Base-by-base conservation (phyloP, 371 early-diverging fungal genomes). In the Zychaea mexicana region DNA sequence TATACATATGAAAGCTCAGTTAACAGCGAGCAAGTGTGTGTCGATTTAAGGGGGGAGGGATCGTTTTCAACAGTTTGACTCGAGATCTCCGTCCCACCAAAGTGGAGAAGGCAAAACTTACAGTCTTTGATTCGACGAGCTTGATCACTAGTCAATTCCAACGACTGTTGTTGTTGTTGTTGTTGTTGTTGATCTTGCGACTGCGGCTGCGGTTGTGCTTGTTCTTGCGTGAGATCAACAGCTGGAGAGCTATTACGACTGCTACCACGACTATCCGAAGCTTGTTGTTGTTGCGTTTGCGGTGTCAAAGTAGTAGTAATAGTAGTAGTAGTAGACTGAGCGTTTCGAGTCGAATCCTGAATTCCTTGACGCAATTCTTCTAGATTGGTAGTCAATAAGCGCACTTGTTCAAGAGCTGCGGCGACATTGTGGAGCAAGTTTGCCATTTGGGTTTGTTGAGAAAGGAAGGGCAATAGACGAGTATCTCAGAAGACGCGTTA, bases 121-220 rank as follows among this genome's bases (percentile, higher is more conserved):
- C 62, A 42, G 10, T 62, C 62, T 62, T 52, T 53, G 27, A 62
- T 38, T 38, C 52, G 62, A 8, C 49, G 49, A 9, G 49, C 24
- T 49, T 49, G 49, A 24, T 49, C 49, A 49, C 3, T 19, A 24
- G 21, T 49, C 0, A 24, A 13, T 2, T 49, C 9, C 5, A 24
- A 8, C 22, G 42, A n/a, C 15, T 42, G 49, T 22, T 49, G 7
- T 13, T 19, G 13, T 49, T 24, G 49, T 22, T 22, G 49, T 19
- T 49, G 49, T 22, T 22, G 15, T 42, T 42, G 42, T 0, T 42
- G 3, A 42, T 5, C 12, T 33, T 33, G 33, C 12, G 33, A 8
- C 12, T 33, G 33, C 12, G 33, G 33, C 12, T 33, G 33, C 12
- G 33, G 33, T 33, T 33, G 33, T 33, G 33, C n/a, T n/a, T n/a